Percentiles rank a stretch among this genome's conserved stretches.
These are phyloP conservation scores for Sporothrix inflata DNA, from an alignment of 2,329 filamentous ascomycete genomes.

Conservation along the genomic window DNA sequence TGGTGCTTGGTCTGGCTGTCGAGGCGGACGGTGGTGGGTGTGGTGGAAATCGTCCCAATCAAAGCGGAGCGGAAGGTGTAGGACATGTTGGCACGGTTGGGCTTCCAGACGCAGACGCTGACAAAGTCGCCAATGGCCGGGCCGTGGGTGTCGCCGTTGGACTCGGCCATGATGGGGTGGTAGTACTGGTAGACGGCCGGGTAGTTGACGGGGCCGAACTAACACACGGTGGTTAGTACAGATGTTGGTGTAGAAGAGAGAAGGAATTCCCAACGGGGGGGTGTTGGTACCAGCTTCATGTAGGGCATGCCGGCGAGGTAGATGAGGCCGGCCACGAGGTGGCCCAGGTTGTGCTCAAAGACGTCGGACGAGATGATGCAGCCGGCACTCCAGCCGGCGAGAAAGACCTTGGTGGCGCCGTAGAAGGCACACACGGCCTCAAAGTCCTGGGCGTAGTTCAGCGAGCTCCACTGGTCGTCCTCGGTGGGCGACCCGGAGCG, in stretches of 20 bases:
- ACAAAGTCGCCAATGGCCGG: background rate
- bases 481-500: slow-evolving; percentile 19
- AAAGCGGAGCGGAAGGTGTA: slow-evolving; percentile 23
- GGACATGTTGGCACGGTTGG: slow-evolving; percentile 24
- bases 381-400: slow-evolving; percentile 31
- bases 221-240: background rate
- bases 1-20: background rate
- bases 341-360: slow-evolving; percentile 12
- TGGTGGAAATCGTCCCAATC: slow-evolving; percentile 8
- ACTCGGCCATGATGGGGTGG: background rate
- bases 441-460: slow-evolving; percentile 28
- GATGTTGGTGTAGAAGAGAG: too few species aligned
- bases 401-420: slow-evolving; percentile 26
- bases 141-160: slow-evolving; percentile 9
- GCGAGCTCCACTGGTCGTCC: slow-evolving; percentile 10
- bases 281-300: slow-evolving; percentile 10
- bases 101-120: slow-evolving; percentile 22
- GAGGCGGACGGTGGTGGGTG: background rate
- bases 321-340: slow-evolving; percentile 25
- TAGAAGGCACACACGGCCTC: slow-evolving; percentile 28
- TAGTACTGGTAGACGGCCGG: slow-evolving; percentile 1
- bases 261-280: too few species aligned
- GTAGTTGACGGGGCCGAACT: background rate
- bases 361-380: slow-evolving; percentile 21
- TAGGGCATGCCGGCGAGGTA: slow-evolving; percentile 23